Evolutionary conservation across 345 rosid species (phyloP), one percentile per base, ranked within the genome.

Genomic region (Hibiscus trionum): DNA sequence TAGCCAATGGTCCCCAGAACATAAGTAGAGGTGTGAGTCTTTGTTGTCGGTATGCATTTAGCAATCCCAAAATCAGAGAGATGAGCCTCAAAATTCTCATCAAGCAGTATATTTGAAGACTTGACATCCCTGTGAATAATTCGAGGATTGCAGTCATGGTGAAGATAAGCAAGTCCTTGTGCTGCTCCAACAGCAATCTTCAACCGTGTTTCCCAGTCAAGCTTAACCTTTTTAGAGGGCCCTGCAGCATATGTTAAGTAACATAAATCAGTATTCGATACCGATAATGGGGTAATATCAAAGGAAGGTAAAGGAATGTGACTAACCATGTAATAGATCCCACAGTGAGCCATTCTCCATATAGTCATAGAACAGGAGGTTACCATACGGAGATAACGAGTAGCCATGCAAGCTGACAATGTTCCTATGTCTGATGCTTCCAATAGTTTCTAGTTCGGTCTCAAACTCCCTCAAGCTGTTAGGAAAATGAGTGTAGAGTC

Each of bases 311-410:
- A 12, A 69, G 42, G 5, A 5, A 31, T 67, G 59, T 44, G 16
- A 75, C 88, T 62, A 55, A 90, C 99, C 99, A 73, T 95, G 99
- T 59, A 94, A 90, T 66, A 90, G 95, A 83, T 95, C 97, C 97
- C 97, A 95, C 7, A 95, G 82, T 29, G 99, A 95, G 59, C 99
- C 99, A 75, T 89, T 95, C 78, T 82, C 88, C 99, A 95, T 90
- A 80, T 88, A 95, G 73, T 95, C 99, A 74, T 95, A 95, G 81
- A 95, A 95, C 27, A 95, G 96, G 68, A 95, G 97, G 82, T 90
- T 90, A 58, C 99, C 99, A 61, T 7, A 50, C 3, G 92, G 84
- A 44, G 97, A 84, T 57, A 90, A 66, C 4, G 99, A 90, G 74
- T 95, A 92, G 15, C 96, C 99, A 60, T 95, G 97, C 79, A 95